Percentiles rank a stretch among this genome's conserved stretches.
These are phyloP conservation scores for Ogataea hybrid DNA, from an alignment of 1,139 yeast genomes.

Conservation along the genomic window DNA sequence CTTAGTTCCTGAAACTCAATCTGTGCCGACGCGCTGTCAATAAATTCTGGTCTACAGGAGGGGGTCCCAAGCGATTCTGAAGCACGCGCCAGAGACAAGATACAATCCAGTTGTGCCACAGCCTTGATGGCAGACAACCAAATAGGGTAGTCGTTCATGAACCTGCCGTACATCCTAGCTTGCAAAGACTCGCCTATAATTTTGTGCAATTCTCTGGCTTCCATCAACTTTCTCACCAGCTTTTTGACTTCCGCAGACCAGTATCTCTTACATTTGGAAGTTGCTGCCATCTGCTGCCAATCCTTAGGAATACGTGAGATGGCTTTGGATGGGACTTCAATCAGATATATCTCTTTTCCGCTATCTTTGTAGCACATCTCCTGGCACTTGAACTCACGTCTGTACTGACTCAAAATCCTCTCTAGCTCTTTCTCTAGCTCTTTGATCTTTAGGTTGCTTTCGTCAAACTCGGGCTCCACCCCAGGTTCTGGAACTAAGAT, in stretches of 20 bases:
- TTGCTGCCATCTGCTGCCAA: conserved; percentile 97
- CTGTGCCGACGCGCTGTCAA: conserved; percentile 47
- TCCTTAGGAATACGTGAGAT: conserved; percentile 69
- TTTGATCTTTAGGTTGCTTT: conserved; percentile 55
- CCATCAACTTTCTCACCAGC: conserved; percentile 75
- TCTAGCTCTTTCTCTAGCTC: conserved; percentile 59
- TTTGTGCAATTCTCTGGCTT: conserved; percentile 83
- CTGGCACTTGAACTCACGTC: conserved; percentile 63
- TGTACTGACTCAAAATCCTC: conserved; percentile 55
- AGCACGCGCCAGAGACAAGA: conserved; percentile 73
- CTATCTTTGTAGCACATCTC: conserved; percentile 82
- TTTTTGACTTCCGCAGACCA: conserved; percentile 90
- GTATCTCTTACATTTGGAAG: conserved; percentile 83
- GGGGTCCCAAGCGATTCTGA: conserved; percentile 82
- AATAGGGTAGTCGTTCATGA: conserved; percentile 58
- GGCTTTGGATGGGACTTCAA: conserved; percentile 76
- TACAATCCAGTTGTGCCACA: conserved; percentile 74
- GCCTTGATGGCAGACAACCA: conserved; percentile 60
- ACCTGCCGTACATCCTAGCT: conserved; percentile 65
- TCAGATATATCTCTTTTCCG: conserved; percentile 87
- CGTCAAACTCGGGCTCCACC: conserved; percentile 84
- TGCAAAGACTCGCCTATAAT: conserved; percentile 70
- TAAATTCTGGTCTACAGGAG: conserved; percentile 77
- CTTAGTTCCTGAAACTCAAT: conserved; percentile 74
- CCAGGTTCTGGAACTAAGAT: conserved; percentile 75